These are phyloP conservation scores for Parmelia sp. DNA, from an alignment of 495 filamentous ascomycete species.

Conservation along the genomic window DNA sequence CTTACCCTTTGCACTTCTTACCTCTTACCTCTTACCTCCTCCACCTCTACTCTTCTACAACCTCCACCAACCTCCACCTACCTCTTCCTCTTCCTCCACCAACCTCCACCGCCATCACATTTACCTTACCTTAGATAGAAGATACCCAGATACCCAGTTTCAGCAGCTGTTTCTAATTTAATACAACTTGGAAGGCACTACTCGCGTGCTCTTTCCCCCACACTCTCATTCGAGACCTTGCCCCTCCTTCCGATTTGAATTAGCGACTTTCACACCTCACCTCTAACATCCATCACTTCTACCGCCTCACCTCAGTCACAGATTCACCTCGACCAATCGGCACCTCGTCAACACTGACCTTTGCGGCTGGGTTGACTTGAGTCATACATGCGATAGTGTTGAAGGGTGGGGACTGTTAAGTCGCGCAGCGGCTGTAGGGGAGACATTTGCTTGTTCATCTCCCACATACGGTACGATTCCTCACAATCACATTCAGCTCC, in stretches of 20 bases:
- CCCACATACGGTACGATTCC: slow-evolving; percentile 66
- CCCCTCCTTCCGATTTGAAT: slow-evolving; percentile 30
- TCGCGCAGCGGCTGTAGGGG: slow-evolving; percentile 55
- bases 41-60: too few relatives aligned
- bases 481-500: slow-evolving; percentile 22
- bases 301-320: slow-evolving; percentile 22
- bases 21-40: background rate
- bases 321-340: slow-evolving; percentile 3
- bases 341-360: background rate
- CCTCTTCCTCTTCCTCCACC: too few relatives aligned
- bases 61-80: too few relatives aligned
- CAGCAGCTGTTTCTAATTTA: slow-evolving; percentile 24
- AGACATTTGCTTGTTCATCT: slow-evolving; percentile 99
- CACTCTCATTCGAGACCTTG: slow-evolving; percentile 25
- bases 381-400: slow-evolving; percentile 11
- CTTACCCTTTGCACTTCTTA: too few relatives aligned
- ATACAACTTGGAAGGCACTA: slow-evolving; percentile 26
- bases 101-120: background rate
- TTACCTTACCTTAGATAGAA: slow-evolving; percentile 22
- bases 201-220: slow-evolving; percentile 23
- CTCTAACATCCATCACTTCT: too few relatives aligned
- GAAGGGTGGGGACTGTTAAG: slow-evolving; percentile 19
- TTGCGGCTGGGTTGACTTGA: slow-evolving; percentile 1
- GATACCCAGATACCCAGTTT: slow-evolving; percentile 16
- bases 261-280: slow-evolving; percentile 29